Evolutionary conservation across 2,329 filamentous ascomycete genomes (phyloP).

Genomic region (Trichophyton equinum): DNA sequence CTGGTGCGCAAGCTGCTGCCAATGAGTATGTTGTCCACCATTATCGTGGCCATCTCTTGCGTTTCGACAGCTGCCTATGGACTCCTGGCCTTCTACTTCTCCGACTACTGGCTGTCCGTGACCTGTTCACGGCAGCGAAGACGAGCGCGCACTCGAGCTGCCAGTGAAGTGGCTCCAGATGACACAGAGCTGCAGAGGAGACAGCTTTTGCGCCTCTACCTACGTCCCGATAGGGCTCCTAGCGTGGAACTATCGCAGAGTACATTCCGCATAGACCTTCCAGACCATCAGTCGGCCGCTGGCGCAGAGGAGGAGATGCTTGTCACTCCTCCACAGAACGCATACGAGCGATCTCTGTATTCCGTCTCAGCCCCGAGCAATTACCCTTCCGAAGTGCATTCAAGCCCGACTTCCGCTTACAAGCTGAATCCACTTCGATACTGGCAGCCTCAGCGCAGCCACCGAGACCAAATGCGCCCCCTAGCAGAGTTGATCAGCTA

Average conservation of each 20-base stretch:
- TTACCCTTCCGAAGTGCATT: conserved; percentile 2
- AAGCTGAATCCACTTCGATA: conserved; percentile 3
- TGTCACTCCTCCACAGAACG: conserved; percentile 12
- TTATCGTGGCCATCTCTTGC: conserved; percentile 20
- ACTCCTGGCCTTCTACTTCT: conserved; percentile 17
- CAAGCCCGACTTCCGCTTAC: not conserved
- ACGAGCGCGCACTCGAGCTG: not conserved
- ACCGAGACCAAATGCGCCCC: not conserved
- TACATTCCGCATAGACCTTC: conserved; percentile 21
- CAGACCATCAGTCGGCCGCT: conserved; percentile 13
- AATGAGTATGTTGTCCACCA: conserved; percentile 17
- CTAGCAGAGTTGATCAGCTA: conserved; percentile 5
- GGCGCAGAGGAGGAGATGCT: conserved; percentile 13
- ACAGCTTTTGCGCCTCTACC: conserved; percentile 26
- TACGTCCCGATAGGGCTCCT: conserved; percentile 20
- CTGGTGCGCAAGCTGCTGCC: conserved; percentile 20
- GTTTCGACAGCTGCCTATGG: conserved; percentile 21
- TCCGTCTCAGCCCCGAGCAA: conserved; percentile 7
- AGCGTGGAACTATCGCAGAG: conserved; percentile 18
- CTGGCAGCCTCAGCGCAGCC: conserved; percentile 1
- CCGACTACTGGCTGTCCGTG: not conserved
- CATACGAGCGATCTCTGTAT: conserved; percentile 9
- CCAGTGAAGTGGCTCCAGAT: conserved; percentile 14
- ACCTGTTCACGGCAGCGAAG: conserved; percentile 5
- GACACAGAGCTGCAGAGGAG: conserved; percentile 31